A percentile compares a stretch with the other conserved stretches of the same genome.
Evolutionary conservation across 139 green algal genomes (phyloP).

Genomic region (Eudorina sp.): DNA sequence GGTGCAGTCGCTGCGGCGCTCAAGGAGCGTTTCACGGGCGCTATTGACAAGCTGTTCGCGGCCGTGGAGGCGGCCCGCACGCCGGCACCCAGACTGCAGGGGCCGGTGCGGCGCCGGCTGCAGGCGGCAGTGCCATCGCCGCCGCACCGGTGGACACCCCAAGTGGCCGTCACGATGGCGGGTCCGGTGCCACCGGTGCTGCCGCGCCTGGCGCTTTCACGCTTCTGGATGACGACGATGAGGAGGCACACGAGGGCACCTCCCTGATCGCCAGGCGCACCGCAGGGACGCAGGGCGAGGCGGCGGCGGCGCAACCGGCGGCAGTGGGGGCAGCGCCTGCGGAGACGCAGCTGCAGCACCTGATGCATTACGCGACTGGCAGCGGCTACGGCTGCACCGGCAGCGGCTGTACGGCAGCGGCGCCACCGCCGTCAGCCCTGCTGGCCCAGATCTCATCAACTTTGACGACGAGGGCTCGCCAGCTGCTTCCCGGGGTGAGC

Average conservation of each 20-base stretch:
- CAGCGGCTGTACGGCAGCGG: background rate
- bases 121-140: background rate
- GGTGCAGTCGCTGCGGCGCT: constrained; percentile 17
- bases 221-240: constrained; percentile 38
- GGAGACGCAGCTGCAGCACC: background rate
- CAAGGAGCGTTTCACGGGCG: constrained; percentile 21
- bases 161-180: background rate
- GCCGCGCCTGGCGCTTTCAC: background rate
- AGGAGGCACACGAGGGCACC: constrained; percentile 2
- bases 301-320: background rate
- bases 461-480: constrained; percentile 14
- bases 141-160: too few species aligned
- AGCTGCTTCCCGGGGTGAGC: too few species aligned
- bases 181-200: background rate
- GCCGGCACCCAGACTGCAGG: background rate
- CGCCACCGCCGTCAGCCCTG: background rate
- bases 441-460: constrained; percentile 24
- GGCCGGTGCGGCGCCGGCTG: background rate
- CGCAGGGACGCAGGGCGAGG: background rate
- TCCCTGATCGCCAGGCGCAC: constrained; percentile 10
- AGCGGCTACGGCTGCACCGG: background rate
- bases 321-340: background rate
- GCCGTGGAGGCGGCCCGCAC: background rate
- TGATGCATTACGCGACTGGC: background rate
- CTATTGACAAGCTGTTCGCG: constrained; percentile 39